A percentile compares a stretch with the other conserved stretches of the same genome.
These are phyloP conservation scores for Komagataella ulmi DNA, from an alignment of 805 yeast genomes.

Conservation along the genomic window DNA sequence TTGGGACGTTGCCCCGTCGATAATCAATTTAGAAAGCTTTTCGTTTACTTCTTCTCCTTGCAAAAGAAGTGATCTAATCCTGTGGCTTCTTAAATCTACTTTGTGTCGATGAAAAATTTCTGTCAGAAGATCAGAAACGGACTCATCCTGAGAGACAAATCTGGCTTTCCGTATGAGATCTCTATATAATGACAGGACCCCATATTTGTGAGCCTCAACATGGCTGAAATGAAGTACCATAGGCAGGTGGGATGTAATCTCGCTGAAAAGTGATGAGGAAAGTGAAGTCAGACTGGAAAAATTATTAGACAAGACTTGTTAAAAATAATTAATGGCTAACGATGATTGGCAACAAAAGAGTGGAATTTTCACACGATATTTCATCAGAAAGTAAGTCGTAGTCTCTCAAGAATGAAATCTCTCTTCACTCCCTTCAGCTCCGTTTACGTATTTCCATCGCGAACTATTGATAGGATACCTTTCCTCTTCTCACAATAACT, in stretches of 20 bases:
- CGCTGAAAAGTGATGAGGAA: background rate
- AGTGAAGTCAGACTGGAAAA: background rate
- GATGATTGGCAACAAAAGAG: no score
- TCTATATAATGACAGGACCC: conserved; percentile 5
- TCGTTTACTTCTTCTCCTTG: background rate
- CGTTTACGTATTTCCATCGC: background rate
- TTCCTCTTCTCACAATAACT: background rate
- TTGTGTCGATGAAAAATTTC: background rate
- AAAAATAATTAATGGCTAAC: no score
- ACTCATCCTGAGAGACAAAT: background rate
- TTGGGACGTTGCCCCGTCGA: background rate
- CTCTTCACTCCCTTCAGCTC: background rate
- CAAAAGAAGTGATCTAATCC: background rate
- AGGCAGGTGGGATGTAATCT: background rate
- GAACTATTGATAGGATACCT: background rate
- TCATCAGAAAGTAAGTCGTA: no score
- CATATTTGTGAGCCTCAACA: conserved; percentile 4
- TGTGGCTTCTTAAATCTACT: background rate
- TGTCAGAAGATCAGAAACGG: background rate
- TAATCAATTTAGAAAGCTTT: background rate
- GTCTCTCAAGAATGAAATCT: no score
- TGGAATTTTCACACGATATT: background rate
- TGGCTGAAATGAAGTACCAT: conserved; percentile 6
- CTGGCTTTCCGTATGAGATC: background rate
- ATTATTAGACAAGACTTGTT: background rate